Conservation (phyloP, 2,329 filamentous ascomycete species). For the Furcasterigmium furcatum region DNA sequence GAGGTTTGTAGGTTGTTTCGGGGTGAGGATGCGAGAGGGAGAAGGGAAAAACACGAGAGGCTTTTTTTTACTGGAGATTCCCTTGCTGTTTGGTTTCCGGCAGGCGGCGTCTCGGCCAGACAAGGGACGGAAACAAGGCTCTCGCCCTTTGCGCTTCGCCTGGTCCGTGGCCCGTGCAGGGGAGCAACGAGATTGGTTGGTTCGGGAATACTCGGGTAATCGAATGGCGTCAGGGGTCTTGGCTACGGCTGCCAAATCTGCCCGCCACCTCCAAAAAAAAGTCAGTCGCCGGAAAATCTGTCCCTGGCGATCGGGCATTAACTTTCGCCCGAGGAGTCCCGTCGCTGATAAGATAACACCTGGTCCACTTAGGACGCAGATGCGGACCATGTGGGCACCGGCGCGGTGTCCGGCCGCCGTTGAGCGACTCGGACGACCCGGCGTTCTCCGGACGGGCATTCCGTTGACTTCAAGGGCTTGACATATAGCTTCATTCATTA, state of each 20-base stretch:
- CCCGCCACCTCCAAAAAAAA: too few species aligned
- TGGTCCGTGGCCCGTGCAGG: slow-evolving; percentile 10
- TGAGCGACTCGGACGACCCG: too few species aligned
- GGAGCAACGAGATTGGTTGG: slow-evolving; percentile 8
- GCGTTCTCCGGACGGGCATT: too few species aligned
- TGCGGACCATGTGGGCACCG: too few species aligned
- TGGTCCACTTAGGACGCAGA: background rate
- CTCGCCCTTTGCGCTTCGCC: too few species aligned
- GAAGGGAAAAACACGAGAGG: slow-evolving; percentile 11
- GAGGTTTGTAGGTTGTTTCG: background rate
- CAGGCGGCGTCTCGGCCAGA: slow-evolving; percentile 7
- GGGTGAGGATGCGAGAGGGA: background rate
- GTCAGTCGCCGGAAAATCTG: too few species aligned
- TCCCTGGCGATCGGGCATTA: too few species aligned
- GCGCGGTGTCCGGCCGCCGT: too few species aligned
- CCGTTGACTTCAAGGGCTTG: too few species aligned
- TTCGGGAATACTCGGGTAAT: slow-evolving; percentile 15
- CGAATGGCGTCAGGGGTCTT: background rate
- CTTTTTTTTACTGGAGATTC: slow-evolving; percentile 11
- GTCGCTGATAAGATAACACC: background rate
- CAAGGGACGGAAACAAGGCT: too few species aligned
- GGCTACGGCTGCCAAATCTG: background rate
- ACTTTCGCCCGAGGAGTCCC: too few species aligned
- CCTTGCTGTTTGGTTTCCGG: background rate
- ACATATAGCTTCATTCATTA: too few species aligned